Percentiles rank a stretch among this genome's conserved stretches.
Evolutionary conservation across 2,329 filamentous ascomycete species (phyloP).

Genomic region (Macrophomina pseudophaseolina): DNA sequence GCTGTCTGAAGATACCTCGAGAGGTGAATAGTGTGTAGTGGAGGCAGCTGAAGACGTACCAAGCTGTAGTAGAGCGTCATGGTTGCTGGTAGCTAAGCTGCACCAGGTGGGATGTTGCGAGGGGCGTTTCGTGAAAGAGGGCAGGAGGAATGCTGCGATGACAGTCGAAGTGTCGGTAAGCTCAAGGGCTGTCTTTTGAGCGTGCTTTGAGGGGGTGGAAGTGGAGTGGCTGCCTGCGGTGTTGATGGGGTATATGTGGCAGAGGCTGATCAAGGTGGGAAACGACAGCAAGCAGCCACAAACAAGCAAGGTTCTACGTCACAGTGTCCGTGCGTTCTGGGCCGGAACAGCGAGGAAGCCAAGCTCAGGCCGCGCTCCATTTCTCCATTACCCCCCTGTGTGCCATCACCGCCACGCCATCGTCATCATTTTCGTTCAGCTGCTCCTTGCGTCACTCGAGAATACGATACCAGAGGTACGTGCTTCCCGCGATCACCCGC

Average conservation of each 20-base stretch:
- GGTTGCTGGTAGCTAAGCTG: slow-evolving; percentile 41
- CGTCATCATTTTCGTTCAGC: not conserved
- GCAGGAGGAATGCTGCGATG: slow-evolving; percentile 34
- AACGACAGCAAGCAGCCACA: slow-evolving; percentile 18
- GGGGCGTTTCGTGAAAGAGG: not conserved
- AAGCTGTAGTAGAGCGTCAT: slow-evolving; percentile 75
- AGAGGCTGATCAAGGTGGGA: slow-evolving; percentile 9
- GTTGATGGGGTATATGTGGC: slow-evolving; percentile 23
- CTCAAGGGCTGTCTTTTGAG: not conserved
- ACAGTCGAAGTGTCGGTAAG: not conserved
- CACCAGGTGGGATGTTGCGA: not conserved
- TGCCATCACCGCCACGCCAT: slow-evolving; percentile 13
- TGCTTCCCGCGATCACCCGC: slow-evolving; percentile 10
- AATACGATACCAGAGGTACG: not conserved
- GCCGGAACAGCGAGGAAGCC: slow-evolving; percentile 16
- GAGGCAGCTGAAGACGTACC: slow-evolving; percentile 52
- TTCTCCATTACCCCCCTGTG: not conserved
- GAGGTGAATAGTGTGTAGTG: slow-evolving; percentile 24
- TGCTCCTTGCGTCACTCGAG: slow-evolving; percentile 12
- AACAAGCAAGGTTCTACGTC: slow-evolving; percentile 22
- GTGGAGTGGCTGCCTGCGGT: slow-evolving; percentile 7
- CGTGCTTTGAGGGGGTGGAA: not conserved
- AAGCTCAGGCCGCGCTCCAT: not conserved
- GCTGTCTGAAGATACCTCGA: not conserved
- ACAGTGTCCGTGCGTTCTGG: slow-evolving; percentile 17